Percentiles rank a stretch among this genome's conserved stretches.
These are phyloP conservation scores for Talaromyces wortmannii DNA, from an alignment of 495 filamentous ascomycete species.

Conservation along the genomic window DNA sequence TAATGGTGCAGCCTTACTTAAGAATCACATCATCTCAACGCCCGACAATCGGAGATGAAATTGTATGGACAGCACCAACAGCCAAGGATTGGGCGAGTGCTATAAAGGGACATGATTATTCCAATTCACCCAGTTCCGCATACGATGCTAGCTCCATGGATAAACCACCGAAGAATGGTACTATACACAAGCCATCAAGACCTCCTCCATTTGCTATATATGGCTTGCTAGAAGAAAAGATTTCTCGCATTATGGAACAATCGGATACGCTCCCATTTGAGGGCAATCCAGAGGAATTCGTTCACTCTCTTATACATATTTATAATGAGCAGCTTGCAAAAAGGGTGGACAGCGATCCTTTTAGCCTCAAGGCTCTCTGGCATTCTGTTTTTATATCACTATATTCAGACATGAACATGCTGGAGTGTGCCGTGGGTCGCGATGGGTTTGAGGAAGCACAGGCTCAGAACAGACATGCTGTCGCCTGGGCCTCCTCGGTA, in stretches of 20 bases:
- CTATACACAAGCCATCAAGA: not conserved
- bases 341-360: slow-evolving; percentile 10
- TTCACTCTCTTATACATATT: slow-evolving; percentile 6
- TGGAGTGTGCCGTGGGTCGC: slow-evolving; percentile 21
- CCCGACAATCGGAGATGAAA: slow-evolving; percentile 15
- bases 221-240: slow-evolving; percentile 15
- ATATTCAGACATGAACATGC: slow-evolving; percentile 21
- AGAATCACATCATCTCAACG: slow-evolving; percentile 11
- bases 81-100: slow-evolving; percentile 17
- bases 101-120: slow-evolving; percentile 2
- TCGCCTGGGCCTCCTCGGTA: slow-evolving; percentile 10
- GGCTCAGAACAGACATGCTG: not conserved
- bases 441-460: slow-evolving; percentile 9
- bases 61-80: slow-evolving; percentile 22
- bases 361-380: slow-evolving; percentile 27
- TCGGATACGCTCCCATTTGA: slow-evolving; percentile 8
- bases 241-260: slow-evolving; percentile 12
- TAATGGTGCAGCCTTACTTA: slow-evolving; percentile 26
- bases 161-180: not conserved
- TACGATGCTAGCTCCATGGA: not conserved
- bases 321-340: slow-evolving; percentile 7
- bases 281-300: not conserved
- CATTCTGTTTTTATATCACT: slow-evolving; percentile 25
- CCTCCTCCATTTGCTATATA: slow-evolving; percentile 15
- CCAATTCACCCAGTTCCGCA: not conserved